Conservation (phyloP, 208 protist species). For the Zelonia costaricensis region DNA sequence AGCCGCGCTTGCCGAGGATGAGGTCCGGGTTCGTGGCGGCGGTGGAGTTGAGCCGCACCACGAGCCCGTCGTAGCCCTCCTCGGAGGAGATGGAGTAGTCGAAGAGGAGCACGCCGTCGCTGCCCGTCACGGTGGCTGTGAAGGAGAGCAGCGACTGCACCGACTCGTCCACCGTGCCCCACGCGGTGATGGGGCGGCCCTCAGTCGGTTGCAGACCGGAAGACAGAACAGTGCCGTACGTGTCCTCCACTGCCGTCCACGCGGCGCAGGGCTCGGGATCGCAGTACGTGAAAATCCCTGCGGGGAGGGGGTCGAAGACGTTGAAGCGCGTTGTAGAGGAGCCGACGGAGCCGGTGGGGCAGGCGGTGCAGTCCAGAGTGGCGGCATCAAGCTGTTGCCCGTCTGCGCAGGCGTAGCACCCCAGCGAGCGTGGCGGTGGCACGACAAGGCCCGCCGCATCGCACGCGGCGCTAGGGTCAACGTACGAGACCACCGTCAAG, state of each 20-base stretch:
- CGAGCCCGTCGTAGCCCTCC: constrained; percentile 1
- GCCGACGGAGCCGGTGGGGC: not conserved
- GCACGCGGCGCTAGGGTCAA: not conserved
- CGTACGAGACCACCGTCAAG: not conserved
- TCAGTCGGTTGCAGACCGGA: constrained; percentile 5
- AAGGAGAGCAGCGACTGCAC: not conserved
- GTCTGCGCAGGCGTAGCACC: not conserved
- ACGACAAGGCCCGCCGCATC: not conserved
- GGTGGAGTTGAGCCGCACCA: not conserved
- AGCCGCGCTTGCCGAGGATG: too few species aligned
- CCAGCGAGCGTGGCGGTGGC: not conserved
- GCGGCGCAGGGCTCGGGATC: constrained; percentile 4
- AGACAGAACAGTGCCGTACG: not conserved
- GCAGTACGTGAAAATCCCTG: not conserved
- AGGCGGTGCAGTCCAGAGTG: constrained; percentile 1
- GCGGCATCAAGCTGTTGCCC: not conserved
- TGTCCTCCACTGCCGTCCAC: not conserved
- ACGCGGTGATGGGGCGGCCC: not conserved
- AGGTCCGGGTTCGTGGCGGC: too few species aligned
- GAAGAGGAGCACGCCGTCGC: constrained; percentile 1
- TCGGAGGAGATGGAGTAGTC: constrained; percentile 11
- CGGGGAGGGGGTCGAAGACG: not conserved
- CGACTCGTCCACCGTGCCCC: constrained; percentile 1
- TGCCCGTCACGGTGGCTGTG: not conserved
- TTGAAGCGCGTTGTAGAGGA: not conserved